A percentile compares a stretch with the other conserved stretches of the same genome.
phyloP scores from a whole-genome alignment of 169 alveolate genomes.

The Pseudocohnilembus persalinus region DNA sequence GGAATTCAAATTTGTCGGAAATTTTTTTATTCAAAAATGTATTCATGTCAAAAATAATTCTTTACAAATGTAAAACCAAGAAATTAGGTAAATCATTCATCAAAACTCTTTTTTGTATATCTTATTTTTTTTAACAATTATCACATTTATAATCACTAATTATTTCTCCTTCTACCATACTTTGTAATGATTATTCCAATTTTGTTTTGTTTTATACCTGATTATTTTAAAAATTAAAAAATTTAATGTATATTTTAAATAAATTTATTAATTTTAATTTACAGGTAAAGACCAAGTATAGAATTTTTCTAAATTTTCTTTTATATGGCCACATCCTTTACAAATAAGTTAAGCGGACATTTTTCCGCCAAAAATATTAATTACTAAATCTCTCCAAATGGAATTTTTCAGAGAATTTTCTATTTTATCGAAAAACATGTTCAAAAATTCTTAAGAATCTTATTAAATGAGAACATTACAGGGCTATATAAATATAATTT shows the following conservation, averaged over 20 bases:
- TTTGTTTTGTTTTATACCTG: constrained; percentile 76
- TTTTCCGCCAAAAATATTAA: constrained; percentile 72
- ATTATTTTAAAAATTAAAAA: constrained; percentile 56
- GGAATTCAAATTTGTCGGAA: constrained; percentile 86
- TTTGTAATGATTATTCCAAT: constrained; percentile 76
- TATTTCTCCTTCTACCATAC: constrained; percentile 75
- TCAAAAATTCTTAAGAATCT: constrained; percentile 86
- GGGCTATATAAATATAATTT: constrained; percentile 14
- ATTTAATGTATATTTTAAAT: constrained; percentile 76
- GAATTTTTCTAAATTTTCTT: neutral
- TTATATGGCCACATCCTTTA: constrained; percentile 43
- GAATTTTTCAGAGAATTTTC: constrained; percentile 69
- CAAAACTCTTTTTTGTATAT: constrained; percentile 75
- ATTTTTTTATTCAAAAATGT: constrained; percentile 77
- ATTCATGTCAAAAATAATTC: constrained; percentile 84
- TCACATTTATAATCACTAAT: constrained; percentile 87
- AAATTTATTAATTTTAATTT: constrained; percentile 57
- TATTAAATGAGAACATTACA: constrained; percentile 67
- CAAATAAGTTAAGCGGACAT: constrained; percentile 70
- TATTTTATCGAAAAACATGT: constrained; percentile 69
- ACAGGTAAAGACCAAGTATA: neutral
- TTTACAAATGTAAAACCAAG: constrained; percentile 65
- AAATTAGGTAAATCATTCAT: constrained; percentile 72
- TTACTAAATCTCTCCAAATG: constrained; percentile 52
- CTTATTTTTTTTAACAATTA: constrained; percentile 61